Conservation (phyloP, 495 filamentous ascomycete species). For the Penicillium daleae region DNA sequence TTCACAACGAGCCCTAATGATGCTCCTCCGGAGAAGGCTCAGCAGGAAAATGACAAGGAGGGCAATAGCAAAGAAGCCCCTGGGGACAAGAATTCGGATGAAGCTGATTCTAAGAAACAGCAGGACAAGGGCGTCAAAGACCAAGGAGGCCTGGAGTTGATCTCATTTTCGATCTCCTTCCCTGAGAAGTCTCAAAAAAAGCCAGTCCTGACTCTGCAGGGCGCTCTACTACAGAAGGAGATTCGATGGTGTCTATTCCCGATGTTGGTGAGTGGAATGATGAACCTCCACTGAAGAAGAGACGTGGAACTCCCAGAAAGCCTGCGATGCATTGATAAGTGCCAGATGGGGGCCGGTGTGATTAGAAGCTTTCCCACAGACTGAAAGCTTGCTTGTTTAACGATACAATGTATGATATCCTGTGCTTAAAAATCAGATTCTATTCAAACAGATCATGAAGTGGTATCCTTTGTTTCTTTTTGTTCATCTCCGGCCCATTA, state of each 20-base stretch:
- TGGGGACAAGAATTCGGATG: constrained; percentile 11
- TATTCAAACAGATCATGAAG: constrained; percentile 9
- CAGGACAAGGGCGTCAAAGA: constrained; percentile 13
- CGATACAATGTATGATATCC: constrained; percentile 8
- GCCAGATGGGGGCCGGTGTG: background rate
- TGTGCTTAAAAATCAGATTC: background rate
- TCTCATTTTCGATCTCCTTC: constrained; percentile 44
- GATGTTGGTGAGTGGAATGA: constrained; percentile 25
- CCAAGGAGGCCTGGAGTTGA: constrained; percentile 28
- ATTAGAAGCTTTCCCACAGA: background rate
- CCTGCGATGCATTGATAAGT: constrained; percentile 11
- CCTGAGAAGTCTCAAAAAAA: constrained; percentile 28
- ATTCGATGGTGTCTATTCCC: constrained; percentile 30
- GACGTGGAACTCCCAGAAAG: constrained; percentile 35
- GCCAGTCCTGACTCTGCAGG: background rate
- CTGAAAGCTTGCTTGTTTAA: background rate
- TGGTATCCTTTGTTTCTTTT: constrained; percentile 40
- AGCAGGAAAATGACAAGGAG: constrained; percentile 12
- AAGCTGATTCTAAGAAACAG: constrained; percentile 16
- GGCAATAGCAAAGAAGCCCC: constrained; percentile 9
- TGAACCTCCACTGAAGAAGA: constrained; percentile 45
- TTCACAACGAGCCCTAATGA: constrained; percentile 7
- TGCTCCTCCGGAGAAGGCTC: constrained; percentile 4
- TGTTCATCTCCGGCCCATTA: constrained; percentile 26
- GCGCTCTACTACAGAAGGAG: constrained; percentile 18